Conservation (phyloP, 495 filamentous ascomycete species). For the Tuber umbilicatum region DNA sequence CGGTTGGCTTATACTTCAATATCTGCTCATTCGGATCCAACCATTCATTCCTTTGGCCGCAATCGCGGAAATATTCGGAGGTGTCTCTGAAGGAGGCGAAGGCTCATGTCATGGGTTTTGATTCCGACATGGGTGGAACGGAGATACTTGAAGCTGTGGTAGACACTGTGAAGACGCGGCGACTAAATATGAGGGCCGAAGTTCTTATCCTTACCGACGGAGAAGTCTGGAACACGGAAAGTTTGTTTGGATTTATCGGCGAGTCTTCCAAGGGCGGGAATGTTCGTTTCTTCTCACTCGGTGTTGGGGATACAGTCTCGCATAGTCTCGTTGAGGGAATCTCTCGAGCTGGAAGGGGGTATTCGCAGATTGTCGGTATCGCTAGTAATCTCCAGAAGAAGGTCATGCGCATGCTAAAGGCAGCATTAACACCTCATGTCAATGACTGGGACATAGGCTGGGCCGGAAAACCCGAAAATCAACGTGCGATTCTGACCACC, state of each 20-base stretch:
- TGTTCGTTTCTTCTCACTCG: slow-evolving; percentile 60
- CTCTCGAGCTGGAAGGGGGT: slow-evolving; percentile 60
- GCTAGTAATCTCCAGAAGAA: slow-evolving; percentile 50
- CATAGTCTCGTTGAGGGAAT: slow-evolving; percentile 63
- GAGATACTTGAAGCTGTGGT: slow-evolving; percentile 55
- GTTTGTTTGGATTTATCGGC: slow-evolving; percentile 52
- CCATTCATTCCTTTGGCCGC: slow-evolving; percentile 54
- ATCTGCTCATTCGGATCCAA: slow-evolving; percentile 62
- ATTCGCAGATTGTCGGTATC: slow-evolving; percentile 55
- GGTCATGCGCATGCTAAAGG: slow-evolving; percentile 66
- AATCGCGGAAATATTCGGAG: slow-evolving; percentile 52
- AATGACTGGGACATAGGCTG: slow-evolving; percentile 34
- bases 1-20: slow-evolving; percentile 63
- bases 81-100: slow-evolving; percentile 50
- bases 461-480: slow-evolving; percentile 42
- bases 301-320: slow-evolving; percentile 57
- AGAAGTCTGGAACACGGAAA: slow-evolving; percentile 55
- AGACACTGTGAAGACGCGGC: slow-evolving; percentile 38
- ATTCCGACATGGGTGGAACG: slow-evolving; percentile 59
- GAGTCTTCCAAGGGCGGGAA: slow-evolving; percentile 44
- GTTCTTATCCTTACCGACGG: slow-evolving; percentile 66
- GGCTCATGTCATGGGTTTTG: slow-evolving; percentile 48
- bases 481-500: slow-evolving; percentile 44
- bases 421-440: slow-evolving; percentile 57
- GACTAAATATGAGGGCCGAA: slow-evolving; percentile 50